These are phyloP conservation scores for Fusarium verticillioides DNA, from an alignment of 2,329 filamentous ascomycete species.

Conservation along the genomic window DNA sequence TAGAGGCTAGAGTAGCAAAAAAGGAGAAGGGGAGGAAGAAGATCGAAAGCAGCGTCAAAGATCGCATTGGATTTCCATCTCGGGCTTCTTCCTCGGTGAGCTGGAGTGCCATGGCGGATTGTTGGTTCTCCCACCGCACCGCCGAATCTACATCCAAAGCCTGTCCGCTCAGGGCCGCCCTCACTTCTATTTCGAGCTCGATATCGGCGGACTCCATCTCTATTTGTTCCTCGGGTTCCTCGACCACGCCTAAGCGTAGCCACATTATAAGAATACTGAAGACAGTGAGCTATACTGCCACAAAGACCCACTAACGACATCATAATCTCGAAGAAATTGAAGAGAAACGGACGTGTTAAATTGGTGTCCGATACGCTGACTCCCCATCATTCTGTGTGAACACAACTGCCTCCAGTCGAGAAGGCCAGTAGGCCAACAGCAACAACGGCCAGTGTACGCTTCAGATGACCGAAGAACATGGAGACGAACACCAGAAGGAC, in stretches of 20 bases:
- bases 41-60: neutral
- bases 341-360: neutral
- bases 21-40: fast-evolving
- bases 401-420: neutral
- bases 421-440: neutral
- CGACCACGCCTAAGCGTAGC: neutral
- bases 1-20: neutral
- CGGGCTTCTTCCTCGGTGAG: neutral
- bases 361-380: neutral
- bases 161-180: neutral
- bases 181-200: neutral
- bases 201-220: fast-evolving
- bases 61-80: neutral
- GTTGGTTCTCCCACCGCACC: fast-evolving
- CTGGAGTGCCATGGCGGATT: neutral
- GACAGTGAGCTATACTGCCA: neutral
- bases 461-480: neutral
- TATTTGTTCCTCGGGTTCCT: fast-evolving
- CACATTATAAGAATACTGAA: fast-evolving
- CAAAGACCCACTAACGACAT: neutral
- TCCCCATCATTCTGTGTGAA: neutral
- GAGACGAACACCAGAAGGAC: neutral
- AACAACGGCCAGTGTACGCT: neutral
- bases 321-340: neutral
- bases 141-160: neutral